A percentile compares a stretch with the other conserved stretches of the same genome.
Conservation (phyloP, 2,329 filamentous ascomycete species). For the Pseudogymnoascus sp. region DNA sequence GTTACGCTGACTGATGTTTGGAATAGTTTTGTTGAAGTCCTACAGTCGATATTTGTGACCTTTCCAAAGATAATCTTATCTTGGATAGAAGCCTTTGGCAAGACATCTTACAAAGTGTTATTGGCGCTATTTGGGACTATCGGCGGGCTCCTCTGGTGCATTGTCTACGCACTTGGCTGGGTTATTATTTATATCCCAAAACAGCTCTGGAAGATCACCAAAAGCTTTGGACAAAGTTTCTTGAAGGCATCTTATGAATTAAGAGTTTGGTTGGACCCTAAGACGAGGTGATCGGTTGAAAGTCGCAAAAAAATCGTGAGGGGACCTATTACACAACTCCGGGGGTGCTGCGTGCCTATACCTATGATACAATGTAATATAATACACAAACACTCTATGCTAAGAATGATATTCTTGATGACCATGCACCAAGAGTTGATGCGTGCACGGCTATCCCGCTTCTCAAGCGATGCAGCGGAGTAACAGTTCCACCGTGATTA, state of each 20-base stretch:
- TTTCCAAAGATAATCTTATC: constrained; percentile 23
- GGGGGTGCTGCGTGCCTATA: neutral
- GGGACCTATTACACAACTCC: neutral
- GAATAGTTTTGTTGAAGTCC: constrained; percentile 28
- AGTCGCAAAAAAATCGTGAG: neutral
- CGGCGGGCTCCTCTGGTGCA: constrained; percentile 24
- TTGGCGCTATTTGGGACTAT: constrained; percentile 26
- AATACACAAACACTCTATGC: neutral
- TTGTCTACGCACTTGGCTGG: constrained; percentile 22
- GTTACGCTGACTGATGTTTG: constrained; percentile 34
- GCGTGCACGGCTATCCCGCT: neutral
- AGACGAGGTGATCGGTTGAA: constrained; percentile 17
- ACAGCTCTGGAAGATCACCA: constrained; percentile 27
- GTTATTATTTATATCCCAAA: constrained; percentile 29
- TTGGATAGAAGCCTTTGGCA: constrained; percentile 20
- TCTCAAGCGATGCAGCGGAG: neutral
- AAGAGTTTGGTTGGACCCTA: constrained; percentile 31
- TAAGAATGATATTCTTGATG: neutral
- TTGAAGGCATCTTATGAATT: constrained; percentile 29
- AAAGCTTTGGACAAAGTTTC: constrained; percentile 25
- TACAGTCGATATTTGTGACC: constrained; percentile 27
- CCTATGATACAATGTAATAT: neutral
- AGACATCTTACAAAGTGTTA: constrained; percentile 24
- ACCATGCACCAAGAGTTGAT: neutral
- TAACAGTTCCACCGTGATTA: constrained; percentile 4